Conservation (phyloP, 768 basidiomycete genomes). For the Filobasidium wieringae region DNA sequence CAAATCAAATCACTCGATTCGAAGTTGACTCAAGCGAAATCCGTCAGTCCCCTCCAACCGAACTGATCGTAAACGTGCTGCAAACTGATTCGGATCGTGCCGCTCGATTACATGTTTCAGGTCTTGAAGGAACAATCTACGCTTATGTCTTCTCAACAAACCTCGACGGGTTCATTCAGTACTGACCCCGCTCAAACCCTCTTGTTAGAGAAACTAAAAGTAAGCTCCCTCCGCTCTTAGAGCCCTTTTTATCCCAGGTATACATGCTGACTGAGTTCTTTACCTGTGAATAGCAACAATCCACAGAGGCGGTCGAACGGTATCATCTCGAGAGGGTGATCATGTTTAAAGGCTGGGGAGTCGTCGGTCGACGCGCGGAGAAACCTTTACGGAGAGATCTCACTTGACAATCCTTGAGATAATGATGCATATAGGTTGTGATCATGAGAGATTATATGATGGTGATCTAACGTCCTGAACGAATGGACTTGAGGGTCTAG, state of each 20-base stretch:
- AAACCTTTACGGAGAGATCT: slow-evolving; percentile 33
- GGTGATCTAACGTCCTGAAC: too few species aligned
- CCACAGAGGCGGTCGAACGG: slow-evolving; percentile 48
- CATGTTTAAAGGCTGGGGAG: slow-evolving; percentile 65
- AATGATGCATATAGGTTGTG: too few species aligned
- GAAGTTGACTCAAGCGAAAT: not conserved
- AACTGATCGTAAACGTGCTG: slow-evolving; percentile 54
- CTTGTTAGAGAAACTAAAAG: not conserved
- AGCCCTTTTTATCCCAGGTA: slow-evolving; percentile 42
- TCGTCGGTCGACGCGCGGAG: slow-evolving; percentile 52
- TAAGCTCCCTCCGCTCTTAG: not conserved
- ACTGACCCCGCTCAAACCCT: too few species aligned
- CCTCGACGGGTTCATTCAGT: too few species aligned
- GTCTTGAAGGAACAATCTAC: too few species aligned
- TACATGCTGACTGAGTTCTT: slow-evolving; percentile 53
- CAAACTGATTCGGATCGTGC: too few species aligned
- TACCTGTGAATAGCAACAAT: slow-evolving; percentile 41
- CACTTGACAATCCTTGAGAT: too few species aligned
- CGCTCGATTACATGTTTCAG: too few species aligned
- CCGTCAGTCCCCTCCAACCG: slow-evolving; percentile 48
- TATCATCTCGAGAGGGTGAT: slow-evolving; percentile 68
- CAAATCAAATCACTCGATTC: not conserved
- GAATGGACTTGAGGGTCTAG: too few species aligned
- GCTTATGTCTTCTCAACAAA: too few species aligned
- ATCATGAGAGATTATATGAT: too few species aligned